Evolutionary conservation across 345 rosid species (phyloP), one percentile per base, ranked within the genome.

Genomic region (Hypericum androsaemum): DNA sequence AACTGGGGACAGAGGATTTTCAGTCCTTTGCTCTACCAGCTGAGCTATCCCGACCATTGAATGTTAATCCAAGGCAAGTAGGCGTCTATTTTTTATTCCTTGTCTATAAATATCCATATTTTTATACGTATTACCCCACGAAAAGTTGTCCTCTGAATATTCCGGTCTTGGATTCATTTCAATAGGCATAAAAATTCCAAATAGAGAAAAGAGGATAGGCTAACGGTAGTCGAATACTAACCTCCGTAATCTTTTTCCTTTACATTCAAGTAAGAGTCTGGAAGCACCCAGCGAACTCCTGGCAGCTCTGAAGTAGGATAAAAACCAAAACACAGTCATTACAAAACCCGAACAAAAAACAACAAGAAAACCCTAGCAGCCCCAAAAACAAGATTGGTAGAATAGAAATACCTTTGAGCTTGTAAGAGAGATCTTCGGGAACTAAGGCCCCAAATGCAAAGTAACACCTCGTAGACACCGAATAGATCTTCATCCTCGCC

Each of bases 221-320:
- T n/a, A n/a, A n/a, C n/a, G n/a, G n/a, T 6, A 28, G 13, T 2
- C 15, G 10, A 0, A 5, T 39, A 15, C 68, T 68, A 67, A 94
- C 99, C 99, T 76, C 97, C 99, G 58, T 94, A 94, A 58, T 88
- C 84, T 60, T 94, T 81, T 73, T 94, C 88, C 71, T 53, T 85
- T 43, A 88, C 90, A 77, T 94, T 97, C 60, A 88, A 39, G 71
- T 85, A 94, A 5, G 99, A 94, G 73, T 94, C 97, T 13, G 97
- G 99, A 58, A 94, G 95, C 71, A 94, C 99, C 89, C 99, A 94
- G 7, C 94, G 81, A 38, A 88, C 97, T 40, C 71, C 64, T 6
- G 86, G 82, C 69, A 94, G 59, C 49, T 86, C 98, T 92, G 74
- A 0, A 37, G 7, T 32, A 48, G 40, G 12, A n/a, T 58, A 32